Evolutionary conservation across 2,329 filamentous ascomycete species (phyloP), one percentile per base, ranked within the genome.

Genomic region (Botrytis aclada): DNA sequence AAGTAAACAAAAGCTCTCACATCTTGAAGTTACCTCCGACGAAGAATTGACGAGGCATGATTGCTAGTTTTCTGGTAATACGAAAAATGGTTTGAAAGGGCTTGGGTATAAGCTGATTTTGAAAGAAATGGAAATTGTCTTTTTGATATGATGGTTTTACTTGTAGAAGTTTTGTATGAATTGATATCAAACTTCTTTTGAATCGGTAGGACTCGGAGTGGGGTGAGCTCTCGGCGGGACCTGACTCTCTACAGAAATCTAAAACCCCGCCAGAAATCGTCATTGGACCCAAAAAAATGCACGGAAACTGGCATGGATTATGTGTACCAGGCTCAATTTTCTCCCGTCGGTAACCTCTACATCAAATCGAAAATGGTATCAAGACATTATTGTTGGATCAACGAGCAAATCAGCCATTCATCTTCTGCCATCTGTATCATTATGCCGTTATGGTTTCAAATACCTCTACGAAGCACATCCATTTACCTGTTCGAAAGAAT

Each of bases 1-100:
- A 47, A 37, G 70, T 60, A 60, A 69, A 69, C 63, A 60, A 43
- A 54, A 74, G 63, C 54, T 83, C 88, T 82, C 86, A 97, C 95
- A 98, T 98, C 89, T 99, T 98, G 88, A 98, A 98, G 92, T 99
- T 99, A 83, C 95, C 95, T 84, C 95, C 95, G 84, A 97, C 93
- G 84, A 97, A 97, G 88, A 97, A 97, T 88, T 94, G 92, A 88
- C 94, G 94, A 89, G 91, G 88, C 94, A 97, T 97, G 80, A 76
- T 81, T 79, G 74, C 76, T 73, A 74, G 74, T 74, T 69, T 72
- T 69, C 51, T 69, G 25, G 70, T 62, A 18, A 62, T 72, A 32
- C 43, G 69, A n/a, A 56, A 43, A 71, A 67, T 72, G 54, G 32
- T 72, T 51, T 47, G 18, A 12, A 47, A 10, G 6, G 4, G 8